Evolutionary conservation across 2,329 filamentous ascomycete species (phyloP).

Genomic region (Paecilomyces sp.): DNA sequence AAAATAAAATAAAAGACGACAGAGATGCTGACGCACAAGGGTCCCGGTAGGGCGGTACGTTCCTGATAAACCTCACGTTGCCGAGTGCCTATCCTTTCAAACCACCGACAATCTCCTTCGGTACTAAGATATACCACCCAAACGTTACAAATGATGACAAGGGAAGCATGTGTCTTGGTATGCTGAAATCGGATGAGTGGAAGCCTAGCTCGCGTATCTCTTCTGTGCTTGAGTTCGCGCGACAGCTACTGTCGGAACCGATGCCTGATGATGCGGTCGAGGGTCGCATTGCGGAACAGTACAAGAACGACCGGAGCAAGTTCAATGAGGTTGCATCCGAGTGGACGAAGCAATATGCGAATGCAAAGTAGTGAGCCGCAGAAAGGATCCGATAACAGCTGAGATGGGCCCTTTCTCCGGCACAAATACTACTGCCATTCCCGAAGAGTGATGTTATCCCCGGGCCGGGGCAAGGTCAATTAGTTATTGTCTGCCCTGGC

Average conservation of each 20-base stretch:
- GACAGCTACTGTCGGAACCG: slow-evolving; percentile 68
- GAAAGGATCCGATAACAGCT: not conserved
- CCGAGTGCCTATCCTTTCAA: slow-evolving; percentile 87
- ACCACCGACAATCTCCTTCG: slow-evolving; percentile 70
- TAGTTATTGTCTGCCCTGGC: not conserved
- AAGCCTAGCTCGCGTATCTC: slow-evolving; percentile 76
- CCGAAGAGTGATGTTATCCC: not conserved
- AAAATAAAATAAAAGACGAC: not conserved
- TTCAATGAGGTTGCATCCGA: slow-evolving; percentile 69
- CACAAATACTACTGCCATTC: not conserved
- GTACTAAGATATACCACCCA: slow-evolving; percentile 90
- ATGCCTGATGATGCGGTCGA: slow-evolving; percentile 88
- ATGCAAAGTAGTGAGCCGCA: slow-evolving; percentile 19
- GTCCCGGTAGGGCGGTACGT: slow-evolving; percentile 56
- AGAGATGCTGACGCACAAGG: not conserved
- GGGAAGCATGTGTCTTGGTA: slow-evolving; percentile 77
- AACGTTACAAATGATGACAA: slow-evolving; percentile 84
- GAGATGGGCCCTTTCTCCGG: not conserved
- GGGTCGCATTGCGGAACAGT: slow-evolving; percentile 78
- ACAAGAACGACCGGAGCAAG: slow-evolving; percentile 56
- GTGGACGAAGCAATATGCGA: slow-evolving; percentile 71
- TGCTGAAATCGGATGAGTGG: slow-evolving; percentile 83
- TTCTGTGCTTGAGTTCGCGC: slow-evolving; percentile 69
- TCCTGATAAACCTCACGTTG: slow-evolving; percentile 64
- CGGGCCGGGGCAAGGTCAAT: not conserved